Base-by-base conservation (phyloP, 352 stramenopile species). In the Phytophthora rubi region DNA sequence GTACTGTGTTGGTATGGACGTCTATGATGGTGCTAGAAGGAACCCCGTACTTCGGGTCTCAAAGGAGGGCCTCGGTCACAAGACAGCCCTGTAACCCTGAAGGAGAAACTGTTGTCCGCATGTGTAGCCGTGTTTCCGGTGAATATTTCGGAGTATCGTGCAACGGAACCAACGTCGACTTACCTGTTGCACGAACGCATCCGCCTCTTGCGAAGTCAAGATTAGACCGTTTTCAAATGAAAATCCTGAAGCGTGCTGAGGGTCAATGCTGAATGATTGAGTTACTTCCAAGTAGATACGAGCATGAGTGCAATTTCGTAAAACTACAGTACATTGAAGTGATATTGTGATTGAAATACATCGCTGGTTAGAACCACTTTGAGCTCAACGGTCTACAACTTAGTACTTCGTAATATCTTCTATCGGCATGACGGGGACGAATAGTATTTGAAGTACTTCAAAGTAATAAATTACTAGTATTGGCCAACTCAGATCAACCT, bases 11-110 rank as follows among this genome's bases (percentile, higher is more conserved):
- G 3, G 12, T 66, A 4, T 74, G 61, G 67, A 74, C 67, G 30
- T 74, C 67, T 21, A 51, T 74, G 61, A 48, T 74, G 53, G 47
- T 61, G 2, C 39, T 62, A 12, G 21, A 65, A 12, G 67, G 61
- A 6, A 70, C 39, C 4, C 47, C 54, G 3, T 58, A 23, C 47
- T 71, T 70, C 21, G 62, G 33, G 32, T 62, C 67, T 0, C 67
- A 67, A 32, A 62, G 55, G 4, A 71, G 67, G 61, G 48, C 70
- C 5, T 53, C 49, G 3, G 30, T 74, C 21, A 49, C 49, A 37
- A 52, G 28, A 16, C 8, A 54, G 13, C 21, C 61, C 2, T 49
- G 23, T 6, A 67, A 62, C 9, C 45, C 59, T 3, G 21, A 62
- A 16, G 30, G 5, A 1, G 61, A 70, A 23, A 15, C 37, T 45